Percentiles rank a stretch among this genome's conserved stretches.
Conservation (phyloP, 2,329 filamentous ascomycete species). For the Phialemoniopsis sp. region DNA sequence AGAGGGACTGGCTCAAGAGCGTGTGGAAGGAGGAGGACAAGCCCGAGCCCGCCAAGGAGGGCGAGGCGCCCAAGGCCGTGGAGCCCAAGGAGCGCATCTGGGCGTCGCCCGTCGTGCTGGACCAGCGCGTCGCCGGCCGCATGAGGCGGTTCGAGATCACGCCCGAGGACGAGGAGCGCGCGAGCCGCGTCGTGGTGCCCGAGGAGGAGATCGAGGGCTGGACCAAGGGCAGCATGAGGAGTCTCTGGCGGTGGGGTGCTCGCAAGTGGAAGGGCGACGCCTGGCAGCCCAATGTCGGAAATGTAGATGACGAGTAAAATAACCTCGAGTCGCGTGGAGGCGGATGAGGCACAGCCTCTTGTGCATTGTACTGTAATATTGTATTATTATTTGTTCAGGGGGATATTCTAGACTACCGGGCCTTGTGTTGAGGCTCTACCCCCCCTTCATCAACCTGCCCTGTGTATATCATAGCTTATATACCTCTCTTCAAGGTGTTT, state of each 20-base stretch:
- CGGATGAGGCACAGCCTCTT: no score
- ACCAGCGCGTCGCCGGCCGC: constrained; percentile 68
- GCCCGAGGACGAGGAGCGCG: constrained; percentile 65
- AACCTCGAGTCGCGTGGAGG: no score
- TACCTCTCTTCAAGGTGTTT: background rate
- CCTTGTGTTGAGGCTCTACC: background rate
- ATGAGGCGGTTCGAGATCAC: constrained; percentile 77
- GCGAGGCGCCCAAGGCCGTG: constrained; percentile 19
- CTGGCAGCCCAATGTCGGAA: constrained; percentile 22
- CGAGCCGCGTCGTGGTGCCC: constrained; percentile 56
- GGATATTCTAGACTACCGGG: no score
- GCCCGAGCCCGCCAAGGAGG: background rate
- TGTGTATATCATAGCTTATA: background rate
- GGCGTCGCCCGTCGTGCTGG: constrained; percentile 69
- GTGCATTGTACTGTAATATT: background rate
- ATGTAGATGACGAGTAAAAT: constrained; percentile 9
- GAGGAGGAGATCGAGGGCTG: constrained; percentile 68
- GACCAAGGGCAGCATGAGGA: constrained; percentile 56
- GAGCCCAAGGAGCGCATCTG: constrained; percentile 66
- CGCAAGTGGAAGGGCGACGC: constrained; percentile 33
- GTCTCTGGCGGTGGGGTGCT: constrained; percentile 47
- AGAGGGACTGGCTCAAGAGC: constrained; percentile 81
- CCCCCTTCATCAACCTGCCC: background rate
- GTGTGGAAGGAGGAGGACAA: constrained; percentile 52
- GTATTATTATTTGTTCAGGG: background rate